Evolutionary conservation across 371 early-diverging fungal genomes (phyloP).

Genomic region (Mucor saturninus): DNA sequence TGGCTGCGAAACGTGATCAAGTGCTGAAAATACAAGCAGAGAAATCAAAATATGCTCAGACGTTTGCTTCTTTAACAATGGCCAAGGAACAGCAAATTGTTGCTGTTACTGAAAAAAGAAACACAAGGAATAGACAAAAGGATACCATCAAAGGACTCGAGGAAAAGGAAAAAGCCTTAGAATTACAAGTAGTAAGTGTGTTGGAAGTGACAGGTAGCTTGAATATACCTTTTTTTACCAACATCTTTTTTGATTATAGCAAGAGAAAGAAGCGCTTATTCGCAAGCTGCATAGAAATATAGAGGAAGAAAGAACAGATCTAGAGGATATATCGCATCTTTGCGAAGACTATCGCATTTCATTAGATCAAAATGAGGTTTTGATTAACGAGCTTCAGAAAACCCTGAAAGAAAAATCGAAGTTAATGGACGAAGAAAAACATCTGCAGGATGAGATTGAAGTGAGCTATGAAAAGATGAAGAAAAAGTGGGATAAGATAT

Average conservation of each 20-base stretch:
- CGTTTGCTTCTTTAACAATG: conserved; percentile 69
- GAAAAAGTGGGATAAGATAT: conserved; percentile 58
- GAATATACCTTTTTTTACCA: background rate
- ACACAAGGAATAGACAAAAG: conserved; percentile 82
- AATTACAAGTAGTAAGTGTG: conserved; percentile 60
- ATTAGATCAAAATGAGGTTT: conserved; percentile 23
- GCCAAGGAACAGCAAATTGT: conserved; percentile 70
- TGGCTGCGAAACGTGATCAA: conserved; percentile 79
- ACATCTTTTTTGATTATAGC: conserved; percentile 2
- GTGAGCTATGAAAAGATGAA: conserved; percentile 64
- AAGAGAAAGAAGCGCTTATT: conserved; percentile 24
- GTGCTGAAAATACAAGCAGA: conserved; percentile 76
- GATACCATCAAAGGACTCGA: conserved; percentile 63
- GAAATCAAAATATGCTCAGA: conserved; percentile 76
- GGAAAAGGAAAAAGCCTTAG: conserved; percentile 65
- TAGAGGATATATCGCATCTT: conserved; percentile 28
- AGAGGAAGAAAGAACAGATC: conserved; percentile 28
- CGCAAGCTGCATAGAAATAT: conserved; percentile 22
- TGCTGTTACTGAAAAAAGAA: conserved; percentile 68
- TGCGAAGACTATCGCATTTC: conserved; percentile 29
- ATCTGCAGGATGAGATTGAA: conserved; percentile 52
- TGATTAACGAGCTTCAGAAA: conserved; percentile 33
- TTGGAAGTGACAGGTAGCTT: no score
- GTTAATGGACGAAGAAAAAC: conserved; percentile 61
- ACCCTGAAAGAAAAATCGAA: conserved; percentile 62